Evolutionary conservation across 371 early-diverging fungal species (phyloP).

Genomic region (Quaeritorhiza haematococci): DNA sequence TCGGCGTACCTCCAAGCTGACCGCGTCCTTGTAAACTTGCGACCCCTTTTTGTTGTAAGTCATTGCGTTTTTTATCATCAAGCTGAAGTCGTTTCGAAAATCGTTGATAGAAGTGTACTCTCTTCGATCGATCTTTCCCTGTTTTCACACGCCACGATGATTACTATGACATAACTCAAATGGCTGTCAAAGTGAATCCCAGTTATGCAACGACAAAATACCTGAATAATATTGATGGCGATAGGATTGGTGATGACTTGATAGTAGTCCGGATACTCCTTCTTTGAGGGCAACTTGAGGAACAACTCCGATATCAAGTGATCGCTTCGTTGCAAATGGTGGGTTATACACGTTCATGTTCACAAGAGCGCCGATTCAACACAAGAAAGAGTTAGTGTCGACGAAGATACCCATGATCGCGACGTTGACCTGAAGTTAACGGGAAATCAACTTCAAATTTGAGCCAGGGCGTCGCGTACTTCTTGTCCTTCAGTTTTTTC

Average conservation of each 20-base stretch:
- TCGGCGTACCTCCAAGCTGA: slow-evolving; percentile 31
- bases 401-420: no score
- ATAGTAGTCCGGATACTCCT: slow-evolving; percentile 87
- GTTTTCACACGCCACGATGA: background rate
- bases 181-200: no score
- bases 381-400: no score
- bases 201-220: background rate
- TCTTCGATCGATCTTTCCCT: background rate
- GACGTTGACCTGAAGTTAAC: no score
- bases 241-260: slow-evolving; percentile 41
- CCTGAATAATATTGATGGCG: slow-evolving; percentile 18
- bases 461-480: no score
- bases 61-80: slow-evolving; percentile 31
- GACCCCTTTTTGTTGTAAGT: slow-evolving; percentile 32
- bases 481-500: no score
- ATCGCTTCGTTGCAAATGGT: slow-evolving; percentile 36
- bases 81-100: slow-evolving; percentile 1
- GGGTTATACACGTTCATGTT: slow-evolving; percentile 1
- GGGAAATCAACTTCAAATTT: no score
- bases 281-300: slow-evolving; percentile 66
- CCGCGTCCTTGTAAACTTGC: slow-evolving; percentile 27
- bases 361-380: no score
- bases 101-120: background rate
- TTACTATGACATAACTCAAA: background rate
- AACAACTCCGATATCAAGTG: slow-evolving; percentile 64